Base-by-base conservation (phyloP, 2,329 filamentous ascomycete species). In the Beauveria sp. region DNA sequence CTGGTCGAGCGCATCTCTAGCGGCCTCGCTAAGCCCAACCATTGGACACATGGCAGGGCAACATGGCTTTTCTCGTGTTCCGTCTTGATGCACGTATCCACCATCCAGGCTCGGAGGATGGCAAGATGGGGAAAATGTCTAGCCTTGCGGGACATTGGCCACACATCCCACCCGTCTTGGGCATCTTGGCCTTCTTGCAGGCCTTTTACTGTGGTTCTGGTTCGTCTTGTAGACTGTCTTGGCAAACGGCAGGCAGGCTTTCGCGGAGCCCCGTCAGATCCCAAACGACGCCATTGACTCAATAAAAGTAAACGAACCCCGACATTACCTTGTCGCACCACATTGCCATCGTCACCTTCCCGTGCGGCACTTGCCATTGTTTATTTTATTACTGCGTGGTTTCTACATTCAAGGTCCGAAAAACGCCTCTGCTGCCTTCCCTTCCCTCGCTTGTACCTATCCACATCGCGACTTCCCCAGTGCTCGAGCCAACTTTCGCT, bases 231-330 rank as follows among this genome's bases (percentile, higher is more conserved):
- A 16, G 20, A 14, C 31, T 10, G 31, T 43, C n/a, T n/a, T 46
- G 57, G 34, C 14, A 24, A n/a, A 40, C 28, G 28, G 22, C 40
- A 26, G 22, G 50, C 53, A 57, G 45, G 55, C 57, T 46, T 50
- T 53, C 49, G 34, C 24, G 3, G 38, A 53, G 49, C 57, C 57
- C 49, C 26, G 48, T 53, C 40, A 53, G 57, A 60, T 38, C 18
- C 42, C 26, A 40, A 42, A 38, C 26, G 28, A 51, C 34, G 56
- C 56, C 26, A 52, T 22, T 22, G 4, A 50, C 4, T 52, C 12
- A 24, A n/a, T 38, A 60, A 60, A 60, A 60, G 46, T 60, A 60
- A 40, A 45, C 18, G 22, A 18, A 42, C 24, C 46, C 57, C 57
- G 38, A 20, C 56, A 20, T 46, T 50, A 5, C 7, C n/a, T 46